Base-by-base conservation (phyloP, 768 basidiomycete genomes). In the Paxillus involutus region DNA sequence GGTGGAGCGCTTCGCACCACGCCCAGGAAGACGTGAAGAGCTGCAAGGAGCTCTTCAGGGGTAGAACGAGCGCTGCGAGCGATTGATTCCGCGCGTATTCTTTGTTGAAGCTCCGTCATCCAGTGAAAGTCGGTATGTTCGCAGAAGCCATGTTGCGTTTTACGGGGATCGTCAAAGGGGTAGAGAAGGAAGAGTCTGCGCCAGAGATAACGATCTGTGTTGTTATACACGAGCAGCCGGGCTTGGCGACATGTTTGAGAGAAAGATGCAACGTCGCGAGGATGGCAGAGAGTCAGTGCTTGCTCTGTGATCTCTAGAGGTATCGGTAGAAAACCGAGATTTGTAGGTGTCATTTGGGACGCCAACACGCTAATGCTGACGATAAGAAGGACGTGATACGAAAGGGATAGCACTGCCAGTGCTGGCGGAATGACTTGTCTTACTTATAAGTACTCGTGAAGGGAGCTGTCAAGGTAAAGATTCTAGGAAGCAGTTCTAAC, bases 121-220 rank as follows among this genome's bases (percentile, higher is more conserved):
- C 73, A 79, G 60, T 71, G 62, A 49, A 63, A 61, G 14, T 48
- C 53, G 29, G 52, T 43, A 12, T 62, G 58, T 43, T 49, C 21
- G 51, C 39, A 6, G 42, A 59, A 48, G 40, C 55, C 46, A 19
- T 58, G 55, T 47, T 53, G 33, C n/a, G 71, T 63, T 40, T 64
- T 52, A 14, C 81, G 74, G n/a, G 86, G 85, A 61, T 86, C 81
- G 63, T 91, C 89, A 66, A 88, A 89, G 6, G 79, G 76, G 44
- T 70, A 68, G 8, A 55, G 52, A 37, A 86, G 78, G 68, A 85
- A 89, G 48, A 89, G 73, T 49, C 80, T 73, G 49, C 84, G 82
- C 88, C 88, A 91, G 39, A 91, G 76, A 63, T 82, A 80, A 44
- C 80, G 78, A 69, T 86, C 83, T 29, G 71, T 55, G 30, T 73